Percentiles rank a stretch among this genome's conserved stretches.
Conservation (phyloP, 106 monocot species). For the Apostasia ramifera region DNA sequence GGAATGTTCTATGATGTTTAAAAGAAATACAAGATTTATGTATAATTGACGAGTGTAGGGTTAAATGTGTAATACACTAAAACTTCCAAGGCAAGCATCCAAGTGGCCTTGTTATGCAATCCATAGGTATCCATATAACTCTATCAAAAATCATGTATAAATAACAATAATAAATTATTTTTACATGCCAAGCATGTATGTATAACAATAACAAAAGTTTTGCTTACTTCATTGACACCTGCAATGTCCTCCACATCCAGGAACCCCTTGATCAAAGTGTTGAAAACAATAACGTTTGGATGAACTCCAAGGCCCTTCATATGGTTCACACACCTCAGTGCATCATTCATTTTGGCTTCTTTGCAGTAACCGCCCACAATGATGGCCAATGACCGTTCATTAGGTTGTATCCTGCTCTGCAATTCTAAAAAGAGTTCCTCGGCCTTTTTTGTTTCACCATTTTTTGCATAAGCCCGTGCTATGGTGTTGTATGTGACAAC, state of each 20-base stretch:
- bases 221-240: conserved; percentile 62
- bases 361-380: conserved; percentile 75
- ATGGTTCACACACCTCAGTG: conserved; percentile 54
- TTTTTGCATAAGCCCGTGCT: conserved; percentile 65
- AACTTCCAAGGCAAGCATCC: too few species aligned
- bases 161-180: too few species aligned
- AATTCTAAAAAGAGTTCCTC: conserved; percentile 74
- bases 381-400: conserved; percentile 79
- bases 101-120: too few species aligned
- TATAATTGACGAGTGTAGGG: too few species aligned
- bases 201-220: not conserved
- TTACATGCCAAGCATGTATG: too few species aligned
- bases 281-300: conserved; percentile 74
- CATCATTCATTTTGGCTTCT: conserved; percentile 69
- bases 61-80: too few species aligned
- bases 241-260: conserved; percentile 54
- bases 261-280: conserved; percentile 86
- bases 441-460: conserved; percentile 68
- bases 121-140: too few species aligned
- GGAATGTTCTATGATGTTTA: too few species aligned
- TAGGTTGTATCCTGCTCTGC: conserved; percentile 45
- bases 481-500: conserved; percentile 90
- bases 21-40: too few species aligned
- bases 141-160: too few species aligned
- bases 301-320: conserved; percentile 58